A percentile compares a stretch with the other conserved stretches of the same genome.
Conservation (phyloP, 2,329 filamentous ascomycete species). For the Cercospora sesami region DNA sequence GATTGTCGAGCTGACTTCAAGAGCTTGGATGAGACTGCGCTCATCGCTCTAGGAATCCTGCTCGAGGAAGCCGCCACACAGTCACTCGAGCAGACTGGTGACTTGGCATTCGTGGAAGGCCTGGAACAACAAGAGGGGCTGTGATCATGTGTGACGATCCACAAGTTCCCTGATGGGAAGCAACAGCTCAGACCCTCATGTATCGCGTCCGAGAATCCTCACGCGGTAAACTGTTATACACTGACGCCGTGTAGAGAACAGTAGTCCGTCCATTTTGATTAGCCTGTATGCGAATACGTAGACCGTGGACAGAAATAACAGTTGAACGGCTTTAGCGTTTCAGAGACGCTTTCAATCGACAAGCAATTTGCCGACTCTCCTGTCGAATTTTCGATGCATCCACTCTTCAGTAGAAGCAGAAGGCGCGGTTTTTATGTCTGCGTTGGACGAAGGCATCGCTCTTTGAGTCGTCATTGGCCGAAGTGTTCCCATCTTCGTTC, state of each 20-base stretch:
- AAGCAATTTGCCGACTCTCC: background rate
- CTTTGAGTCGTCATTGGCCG: no score
- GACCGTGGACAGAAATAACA: background rate
- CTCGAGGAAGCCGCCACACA: constrained; percentile 69
- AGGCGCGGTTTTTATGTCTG: no score
- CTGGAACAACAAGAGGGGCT: background rate
- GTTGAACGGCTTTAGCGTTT: background rate
- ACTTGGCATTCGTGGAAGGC: constrained; percentile 68
- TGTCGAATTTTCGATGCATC: background rate
- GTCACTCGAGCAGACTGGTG: constrained; percentile 63
- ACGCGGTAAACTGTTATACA: background rate
- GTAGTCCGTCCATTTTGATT: background rate
- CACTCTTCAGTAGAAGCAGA: background rate
- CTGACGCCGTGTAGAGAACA: background rate
- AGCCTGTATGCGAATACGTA: background rate
- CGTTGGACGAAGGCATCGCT: no score
- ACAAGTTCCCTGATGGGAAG: background rate
- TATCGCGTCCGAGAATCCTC: background rate
- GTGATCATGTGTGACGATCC: background rate
- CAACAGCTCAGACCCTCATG: background rate
- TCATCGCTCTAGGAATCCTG: constrained; percentile 72
- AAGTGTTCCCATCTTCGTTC: no score
- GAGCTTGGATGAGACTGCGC: constrained; percentile 75
- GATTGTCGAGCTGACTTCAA: constrained; percentile 46
- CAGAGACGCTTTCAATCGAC: background rate